Evolutionary conservation across 176 grass and related monocot species (phyloP), one percentile per base, ranked within the genome.

Genomic region (Cenchrus americanus): DNA sequence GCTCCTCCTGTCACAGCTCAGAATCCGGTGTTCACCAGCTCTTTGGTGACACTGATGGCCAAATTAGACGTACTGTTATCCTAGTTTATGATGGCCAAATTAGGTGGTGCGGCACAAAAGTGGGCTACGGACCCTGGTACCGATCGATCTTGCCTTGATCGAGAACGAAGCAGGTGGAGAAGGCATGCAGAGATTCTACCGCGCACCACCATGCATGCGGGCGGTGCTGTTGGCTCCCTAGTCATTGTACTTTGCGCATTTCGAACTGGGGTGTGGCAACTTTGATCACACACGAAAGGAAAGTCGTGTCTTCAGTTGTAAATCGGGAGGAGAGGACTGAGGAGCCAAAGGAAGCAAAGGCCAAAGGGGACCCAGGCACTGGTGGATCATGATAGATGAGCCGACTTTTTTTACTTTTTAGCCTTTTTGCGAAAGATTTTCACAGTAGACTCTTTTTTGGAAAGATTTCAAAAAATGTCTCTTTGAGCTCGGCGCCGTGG

Each of bases 181-280:
- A 37, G 34, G 85, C 85, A 66, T 66, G 85, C 78, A 67, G 3
- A 75, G 50, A 87, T 37, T 81, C 58, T 66, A 58, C 55, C 1
- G 34, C 34, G 34, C 34, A 23, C n/a, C 14, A 14, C 46, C 21
- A 17, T 69, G 18, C 27, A 34, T 34, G 34, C 34, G 34, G 34
- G 42, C 27, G 27, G 40, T 55, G 14, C 13, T 17, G 79, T 80
- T 80, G 50, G 24, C 61, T 4, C 17, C 26, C 53, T 14, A 19
- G 37, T 50, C 66, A 18, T 44, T 70, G 62, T 71, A 44, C n/a
- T 14, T 5, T 50, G 0, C 1, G 32, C 15, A n/a, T 78, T 86
- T 44, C 12, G 58, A 77, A 63, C 22, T 27, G 2, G 9, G 18
- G 50, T 30, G 9, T 30, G 21, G 1, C 34, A 60, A 26, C 26